Percentiles rank a stretch among this genome's conserved stretches.
Evolutionary conservation across 2,329 filamentous ascomycete genomes (phyloP).

Genomic region (Dothideomycetes sp.): DNA sequence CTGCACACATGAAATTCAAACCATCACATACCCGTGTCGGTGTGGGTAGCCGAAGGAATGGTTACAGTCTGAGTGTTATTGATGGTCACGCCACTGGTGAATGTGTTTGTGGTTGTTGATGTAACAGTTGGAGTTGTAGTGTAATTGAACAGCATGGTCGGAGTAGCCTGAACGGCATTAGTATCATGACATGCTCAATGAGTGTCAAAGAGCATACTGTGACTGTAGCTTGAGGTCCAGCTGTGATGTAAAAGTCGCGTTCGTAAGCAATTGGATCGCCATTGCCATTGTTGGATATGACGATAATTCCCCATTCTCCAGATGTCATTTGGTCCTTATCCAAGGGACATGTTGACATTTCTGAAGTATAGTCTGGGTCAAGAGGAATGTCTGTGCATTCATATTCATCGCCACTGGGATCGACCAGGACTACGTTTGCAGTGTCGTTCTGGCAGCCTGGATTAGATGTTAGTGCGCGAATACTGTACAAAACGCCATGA

Average conservation of each 20-base stretch:
- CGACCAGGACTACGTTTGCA: constrained; percentile 8
- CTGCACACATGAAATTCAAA: not conserved
- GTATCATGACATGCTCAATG: not conserved
- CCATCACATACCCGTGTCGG: not conserved
- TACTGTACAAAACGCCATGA: not conserved
- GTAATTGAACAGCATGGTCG: constrained; percentile 8
- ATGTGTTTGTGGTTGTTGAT: constrained; percentile 11
- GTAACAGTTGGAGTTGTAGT: constrained; percentile 12
- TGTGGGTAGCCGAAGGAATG: constrained; percentile 1
- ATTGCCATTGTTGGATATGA: constrained; percentile 13
- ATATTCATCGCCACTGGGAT: constrained; percentile 11
- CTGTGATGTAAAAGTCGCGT: constrained; percentile 9
- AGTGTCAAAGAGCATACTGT: constrained; percentile 7
- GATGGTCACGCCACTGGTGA: constrained; percentile 10
- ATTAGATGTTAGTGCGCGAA: not conserved
- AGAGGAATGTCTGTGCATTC: constrained; percentile 7
- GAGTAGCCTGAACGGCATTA: not conserved
- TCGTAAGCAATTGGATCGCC: constrained; percentile 12
- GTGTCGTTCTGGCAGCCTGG: constrained; percentile 11
- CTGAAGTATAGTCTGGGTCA: constrained; percentile 5
- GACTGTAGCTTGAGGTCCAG: constrained; percentile 7
- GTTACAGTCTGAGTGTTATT: constrained; percentile 11
- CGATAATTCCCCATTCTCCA: constrained; percentile 11
- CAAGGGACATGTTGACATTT: constrained; percentile 13
- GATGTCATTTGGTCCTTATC: constrained; percentile 12